These are phyloP conservation scores for Kurtzmaniella cleridarum DNA, from an alignment of 805 yeast species.

Conservation along the genomic window DNA sequence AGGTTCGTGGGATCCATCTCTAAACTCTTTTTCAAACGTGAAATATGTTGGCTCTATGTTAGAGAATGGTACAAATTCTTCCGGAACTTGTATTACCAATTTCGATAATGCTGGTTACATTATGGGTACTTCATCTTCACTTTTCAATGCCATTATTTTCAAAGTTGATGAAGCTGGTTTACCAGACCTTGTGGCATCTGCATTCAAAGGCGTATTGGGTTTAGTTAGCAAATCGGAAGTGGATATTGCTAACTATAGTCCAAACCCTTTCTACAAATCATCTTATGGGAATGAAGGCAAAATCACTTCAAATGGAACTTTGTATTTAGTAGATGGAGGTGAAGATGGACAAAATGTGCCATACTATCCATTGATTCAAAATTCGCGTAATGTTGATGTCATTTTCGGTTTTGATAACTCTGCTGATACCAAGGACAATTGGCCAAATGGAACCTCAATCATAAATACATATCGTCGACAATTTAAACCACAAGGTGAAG, in stretches of 20 bases:
- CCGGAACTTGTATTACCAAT: constrained; percentile 53
- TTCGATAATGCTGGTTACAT: constrained; percentile 79
- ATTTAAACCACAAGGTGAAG: constrained; percentile 41
- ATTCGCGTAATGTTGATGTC: constrained; percentile 27
- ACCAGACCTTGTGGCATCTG: constrained; percentile 15
- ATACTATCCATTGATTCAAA: constrained; percentile 32
- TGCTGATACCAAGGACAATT: constrained; percentile 23
- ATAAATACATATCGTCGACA: constrained; percentile 30
- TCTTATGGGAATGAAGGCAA: constrained; percentile 21
- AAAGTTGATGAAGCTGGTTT: constrained; percentile 42
- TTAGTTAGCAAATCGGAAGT: constrained; percentile 44
- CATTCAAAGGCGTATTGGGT: constrained; percentile 18
- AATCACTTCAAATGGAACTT: constrained; percentile 18
- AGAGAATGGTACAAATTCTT: constrained; percentile 50
- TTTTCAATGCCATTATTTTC: constrained; percentile 65
- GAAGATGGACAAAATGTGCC: constrained; percentile 37
- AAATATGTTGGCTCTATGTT: constrained; percentile 68
- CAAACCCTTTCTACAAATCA: constrained; percentile 56
- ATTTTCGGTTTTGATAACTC: constrained; percentile 36
- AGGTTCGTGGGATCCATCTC: constrained; percentile 85
- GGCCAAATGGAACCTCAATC: constrained; percentile 37
- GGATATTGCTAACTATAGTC: constrained; percentile 66
- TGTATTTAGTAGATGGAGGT: constrained; percentile 37
- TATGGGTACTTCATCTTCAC: constrained; percentile 76
- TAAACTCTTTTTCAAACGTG: constrained; percentile 58